Evolutionary conservation across 805 yeast genomes (phyloP).

Genomic region (Teunomyces tritomae): DNA sequence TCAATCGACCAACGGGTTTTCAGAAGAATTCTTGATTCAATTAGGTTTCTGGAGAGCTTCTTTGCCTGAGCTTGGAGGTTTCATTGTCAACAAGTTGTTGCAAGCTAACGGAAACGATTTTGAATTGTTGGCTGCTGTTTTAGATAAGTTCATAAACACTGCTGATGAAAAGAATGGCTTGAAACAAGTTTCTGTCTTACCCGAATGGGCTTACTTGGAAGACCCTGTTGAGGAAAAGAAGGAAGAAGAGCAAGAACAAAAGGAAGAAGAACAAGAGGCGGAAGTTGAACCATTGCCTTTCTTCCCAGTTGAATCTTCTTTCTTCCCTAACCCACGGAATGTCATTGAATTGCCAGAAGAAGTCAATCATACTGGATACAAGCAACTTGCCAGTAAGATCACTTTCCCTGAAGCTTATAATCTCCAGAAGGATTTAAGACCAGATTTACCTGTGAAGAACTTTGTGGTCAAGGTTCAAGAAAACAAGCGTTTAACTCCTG

Average conservation of each 20-base stretch:
- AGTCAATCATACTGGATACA: constrained; percentile 29
- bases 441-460: constrained; percentile 83
- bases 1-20: constrained; percentile 68
- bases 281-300: constrained; percentile 38
- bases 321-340: constrained; percentile 58
- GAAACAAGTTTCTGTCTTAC: constrained; percentile 31
- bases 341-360: constrained; percentile 36
- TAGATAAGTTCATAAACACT: constrained; percentile 62
- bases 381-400: constrained; percentile 64
- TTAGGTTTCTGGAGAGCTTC: constrained; percentile 76
- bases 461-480: constrained; percentile 87
- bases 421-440: constrained; percentile 63
- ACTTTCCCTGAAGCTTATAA: constrained; percentile 80
- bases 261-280: constrained; percentile 16
- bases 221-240: constrained; percentile 32
- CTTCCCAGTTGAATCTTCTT: constrained; percentile 63
- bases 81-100: constrained; percentile 71
- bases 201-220: constrained; percentile 36
- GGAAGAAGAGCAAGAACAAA: constrained; percentile 17
- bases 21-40: constrained; percentile 71
- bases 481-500: constrained; percentile 88
- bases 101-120: constrained; percentile 81
- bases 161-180: constrained; percentile 46
- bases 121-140: constrained; percentile 71
- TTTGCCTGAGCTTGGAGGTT: constrained; percentile 59